Evolutionary conservation across 2,329 filamentous ascomycete species (phyloP).

Genomic region (Aureobasidium sp.): DNA sequence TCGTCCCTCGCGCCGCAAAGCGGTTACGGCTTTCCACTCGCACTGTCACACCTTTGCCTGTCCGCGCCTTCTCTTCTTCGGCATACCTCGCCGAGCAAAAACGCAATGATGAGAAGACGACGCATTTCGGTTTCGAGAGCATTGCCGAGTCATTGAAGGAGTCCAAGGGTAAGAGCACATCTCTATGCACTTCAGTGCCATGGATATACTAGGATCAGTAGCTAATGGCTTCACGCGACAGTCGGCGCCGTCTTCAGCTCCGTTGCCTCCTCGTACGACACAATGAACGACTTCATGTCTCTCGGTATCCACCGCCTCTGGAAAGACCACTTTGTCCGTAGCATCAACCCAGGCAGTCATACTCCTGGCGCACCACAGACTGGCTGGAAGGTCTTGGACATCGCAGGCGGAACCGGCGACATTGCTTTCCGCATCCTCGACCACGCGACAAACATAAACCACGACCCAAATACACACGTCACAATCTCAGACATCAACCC

Average conservation of each 20-base stretch:
- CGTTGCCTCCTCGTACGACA: constrained; percentile 89
- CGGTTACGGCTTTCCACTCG: constrained; percentile 22
- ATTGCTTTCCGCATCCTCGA: constrained; percentile 95
- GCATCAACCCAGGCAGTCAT: constrained; percentile 68
- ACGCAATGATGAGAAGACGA: constrained; percentile 49
- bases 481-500: constrained; percentile 95
- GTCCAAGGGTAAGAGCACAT: constrained; percentile 44
- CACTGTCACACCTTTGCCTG: background rate
- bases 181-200: background rate
- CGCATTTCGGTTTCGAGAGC: constrained; percentile 87
- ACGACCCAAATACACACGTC: constrained; percentile 71
- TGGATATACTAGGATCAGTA: constrained; percentile 20
- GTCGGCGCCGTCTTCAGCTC: constrained; percentile 90
- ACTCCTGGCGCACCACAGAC: constrained; percentile 34
- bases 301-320: constrained; percentile 92
- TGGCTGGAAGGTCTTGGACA: constrained; percentile 76
- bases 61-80: constrained; percentile 1
- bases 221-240: constrained; percentile 22
- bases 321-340: constrained; percentile 94
- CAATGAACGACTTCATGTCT: constrained; percentile 99
- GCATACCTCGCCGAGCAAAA: constrained; percentile 10
- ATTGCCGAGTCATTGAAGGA: constrained; percentile 74
- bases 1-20: constrained; percentile 25
- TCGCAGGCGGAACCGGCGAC: constrained; percentile 93
- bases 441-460: constrained; percentile 72